Base-by-base conservation (phyloP, 768 basidiomycete species). In the Trametes sanguinea region DNA sequence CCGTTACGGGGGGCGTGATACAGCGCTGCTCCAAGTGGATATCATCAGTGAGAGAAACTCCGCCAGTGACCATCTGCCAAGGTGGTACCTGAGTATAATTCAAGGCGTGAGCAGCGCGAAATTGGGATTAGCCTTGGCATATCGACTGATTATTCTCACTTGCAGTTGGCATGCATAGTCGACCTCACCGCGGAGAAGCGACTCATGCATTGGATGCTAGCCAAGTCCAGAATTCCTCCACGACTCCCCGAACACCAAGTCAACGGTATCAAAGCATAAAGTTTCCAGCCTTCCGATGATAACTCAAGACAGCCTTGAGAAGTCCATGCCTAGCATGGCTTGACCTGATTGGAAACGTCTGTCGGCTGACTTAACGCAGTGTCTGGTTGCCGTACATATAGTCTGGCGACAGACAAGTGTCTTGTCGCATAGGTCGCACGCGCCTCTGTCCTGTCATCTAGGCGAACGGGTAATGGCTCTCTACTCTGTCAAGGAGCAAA, bases 231-330 rank as follows among this genome's bases (percentile, higher is more conserved):
- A 2, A 6, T 14, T 4, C 40, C 27, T 33, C 57, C 62, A 64
- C 57, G 62, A 58, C 57, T 39, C 16, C 11, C 9, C 32, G 40
- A 14, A 35, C 17, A 59, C 57, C 62, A 45, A 42, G 7, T 33
- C n/a, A 51, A 47, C 48, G 57, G 57, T 60, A 64, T 54, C 53
- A 33, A 64, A 59, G 45, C 48, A 59, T 64, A 60, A 64, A 64
- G 62, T 58, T 60, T 54, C 62, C 57, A 59, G 37, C 29, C n/a
- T 11, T 22, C 42, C 44, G 56, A 57, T n/a, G 51, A 16, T 45
- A 22, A n/a, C 42, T 63, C 55, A 30, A 16, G 32, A 29, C 51
- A 9, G 33, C 35, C 61, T 57, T 63, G 61, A 54, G 61, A 63
- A 58, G 27, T 35, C 14, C 17, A 8, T 44, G 17, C 61, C 55